Percentiles rank a stretch among this genome's conserved stretches.
phyloP scores from a whole-genome alignment of 192 early-diverging fungal genomes.

The Gamsiella multidivaricata region DNA sequence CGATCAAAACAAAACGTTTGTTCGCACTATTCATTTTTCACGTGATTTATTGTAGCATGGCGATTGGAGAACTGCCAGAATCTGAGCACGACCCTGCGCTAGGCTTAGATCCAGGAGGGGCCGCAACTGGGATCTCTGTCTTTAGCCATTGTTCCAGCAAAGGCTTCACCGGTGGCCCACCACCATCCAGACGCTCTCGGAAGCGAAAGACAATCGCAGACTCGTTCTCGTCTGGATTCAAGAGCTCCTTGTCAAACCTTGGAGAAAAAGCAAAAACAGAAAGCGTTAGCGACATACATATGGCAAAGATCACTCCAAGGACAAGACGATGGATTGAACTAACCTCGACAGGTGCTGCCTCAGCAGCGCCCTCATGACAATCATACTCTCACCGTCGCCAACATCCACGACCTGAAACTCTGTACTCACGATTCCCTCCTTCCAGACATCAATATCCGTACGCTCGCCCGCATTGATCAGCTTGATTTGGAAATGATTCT shows the following conservation, averaged over 20 bases:
- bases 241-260: slow-evolving; percentile 57
- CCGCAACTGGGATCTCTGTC: slow-evolving; percentile 39
- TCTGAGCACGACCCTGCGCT: background rate
- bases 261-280: background rate
- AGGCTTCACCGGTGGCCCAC: slow-evolving; percentile 47
- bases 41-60: too few relatives aligned
- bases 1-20: too few relatives aligned
- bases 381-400: slow-evolving; percentile 45
- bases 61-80: too few relatives aligned
- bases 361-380: slow-evolving; percentile 41
- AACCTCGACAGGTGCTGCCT: slow-evolving; percentile 51
- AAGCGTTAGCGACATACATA: background rate
- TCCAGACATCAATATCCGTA: slow-evolving; percentile 56
- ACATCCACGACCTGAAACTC: slow-evolving; percentile 48
- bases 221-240: slow-evolving; percentile 55
- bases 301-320: too few relatives aligned
- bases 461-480: slow-evolving; percentile 47
- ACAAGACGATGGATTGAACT: background rate
- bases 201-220: slow-evolving; percentile 50
- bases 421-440: slow-evolving; percentile 52
- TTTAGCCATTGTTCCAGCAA: slow-evolving; percentile 46
- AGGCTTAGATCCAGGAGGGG: background rate
- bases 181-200: slow-evolving; percentile 40
- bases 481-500: slow-evolving; percentile 56
- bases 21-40: too few relatives aligned